A percentile compares a stretch with the other conserved stretches of the same genome.
Conservation (phyloP, 176 grass and related monocot genomes). For the Eragrostis nindensis region DNA sequence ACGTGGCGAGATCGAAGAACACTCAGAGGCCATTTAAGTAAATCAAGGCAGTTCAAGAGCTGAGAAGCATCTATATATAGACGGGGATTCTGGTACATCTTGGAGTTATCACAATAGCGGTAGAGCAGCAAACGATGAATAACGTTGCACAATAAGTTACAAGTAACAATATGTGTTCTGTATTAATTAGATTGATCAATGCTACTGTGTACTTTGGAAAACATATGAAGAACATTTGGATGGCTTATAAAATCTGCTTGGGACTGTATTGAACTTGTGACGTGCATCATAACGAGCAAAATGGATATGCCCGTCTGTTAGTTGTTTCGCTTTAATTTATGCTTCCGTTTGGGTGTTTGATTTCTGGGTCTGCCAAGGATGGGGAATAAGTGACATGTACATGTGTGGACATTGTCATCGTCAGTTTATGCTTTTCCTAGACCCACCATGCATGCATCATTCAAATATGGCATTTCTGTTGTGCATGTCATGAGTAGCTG, state of each 20-base stretch:
- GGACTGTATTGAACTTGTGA: background rate
- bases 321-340: background rate
- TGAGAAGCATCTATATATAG: background rate
- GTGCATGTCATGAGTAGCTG: too few species aligned
- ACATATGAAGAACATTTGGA: background rate
- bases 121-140: background rate
- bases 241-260: background rate
- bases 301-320: background rate
- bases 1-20: constrained; percentile 41
- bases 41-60: background rate
- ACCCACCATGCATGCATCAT: background rate
- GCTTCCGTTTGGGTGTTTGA: background rate
- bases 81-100: background rate
- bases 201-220: background rate
- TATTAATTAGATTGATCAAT: constrained; percentile 18
- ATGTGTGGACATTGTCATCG: background rate
- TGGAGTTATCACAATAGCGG: background rate
- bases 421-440: background rate
- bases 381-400: background rate
- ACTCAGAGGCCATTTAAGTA: constrained; percentile 39
- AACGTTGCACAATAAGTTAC: background rate
- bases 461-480: background rate
- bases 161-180: background rate
- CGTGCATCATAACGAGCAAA: background rate
- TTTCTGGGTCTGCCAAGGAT: background rate